Evolutionary conservation across 139 green algal genomes (phyloP).

Genomic region (Protoeuglena noctilucae): DNA sequence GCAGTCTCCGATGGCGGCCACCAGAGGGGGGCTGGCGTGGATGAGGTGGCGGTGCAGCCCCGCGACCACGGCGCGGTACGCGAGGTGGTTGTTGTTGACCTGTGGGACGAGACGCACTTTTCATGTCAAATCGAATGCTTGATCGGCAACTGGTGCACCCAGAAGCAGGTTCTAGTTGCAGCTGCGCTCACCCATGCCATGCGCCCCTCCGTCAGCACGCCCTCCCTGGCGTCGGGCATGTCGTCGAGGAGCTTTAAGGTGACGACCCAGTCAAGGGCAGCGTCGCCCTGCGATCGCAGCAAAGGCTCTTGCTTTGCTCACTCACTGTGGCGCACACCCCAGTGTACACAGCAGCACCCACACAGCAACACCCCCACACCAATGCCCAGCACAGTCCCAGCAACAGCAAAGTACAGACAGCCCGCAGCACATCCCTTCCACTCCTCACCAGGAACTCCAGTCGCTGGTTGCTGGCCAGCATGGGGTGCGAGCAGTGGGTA

Average conservation of each 20-base stretch:
- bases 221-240: neutral
- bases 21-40: slow-evolving; percentile 18
- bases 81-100: slow-evolving; percentile 25
- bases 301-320: too few species aligned
- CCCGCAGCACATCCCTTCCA: too few species aligned
- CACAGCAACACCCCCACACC: too few species aligned
- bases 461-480: too few species aligned
- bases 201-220: slow-evolving; percentile 4
- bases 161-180: slow-evolving; percentile 4
- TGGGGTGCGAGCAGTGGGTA: too few species aligned
- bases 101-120: neutral
- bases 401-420: too few species aligned
- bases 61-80: slow-evolving; percentile 11
- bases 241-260: slow-evolving; percentile 7
- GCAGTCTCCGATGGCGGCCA: slow-evolving; percentile 16
- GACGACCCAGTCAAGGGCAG: slow-evolving; percentile 19
- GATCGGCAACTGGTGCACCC: slow-evolving; percentile 7
- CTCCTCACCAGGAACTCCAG: slow-evolving; percentile 42
- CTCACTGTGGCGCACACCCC: too few species aligned
- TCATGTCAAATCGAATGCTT: slow-evolving; percentile 7
- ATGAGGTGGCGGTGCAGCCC: slow-evolving; percentile 21
- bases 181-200: slow-evolving; percentile 4
- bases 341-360: too few species aligned
- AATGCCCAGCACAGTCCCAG: too few species aligned
- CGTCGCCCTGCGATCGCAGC: too few species aligned